These are phyloP conservation scores for Wilhelminamyces savonicus DNA, from an alignment of 805 yeast species.

Conservation along the genomic window DNA sequence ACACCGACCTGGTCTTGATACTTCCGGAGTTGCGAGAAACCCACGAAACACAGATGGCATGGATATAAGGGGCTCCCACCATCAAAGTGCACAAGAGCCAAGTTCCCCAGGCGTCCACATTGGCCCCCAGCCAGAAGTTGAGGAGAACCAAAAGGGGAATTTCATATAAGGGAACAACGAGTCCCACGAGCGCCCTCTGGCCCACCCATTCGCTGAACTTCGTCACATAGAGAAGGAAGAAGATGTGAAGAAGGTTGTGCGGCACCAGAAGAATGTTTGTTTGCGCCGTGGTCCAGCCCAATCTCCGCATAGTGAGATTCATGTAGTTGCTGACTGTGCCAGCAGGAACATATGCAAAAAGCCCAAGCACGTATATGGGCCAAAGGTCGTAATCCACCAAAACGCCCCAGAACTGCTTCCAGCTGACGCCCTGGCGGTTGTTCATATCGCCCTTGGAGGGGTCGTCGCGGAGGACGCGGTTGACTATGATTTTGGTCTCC, in stretches of 20 bases:
- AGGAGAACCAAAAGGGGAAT: conserved; percentile 3
- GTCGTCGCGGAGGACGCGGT: conserved; percentile 21
- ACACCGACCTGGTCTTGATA: conserved; percentile 18
- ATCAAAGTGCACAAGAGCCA: conserved; percentile 14
- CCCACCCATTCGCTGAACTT: conserved; percentile 29
- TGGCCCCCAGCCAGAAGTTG: conserved; percentile 7
- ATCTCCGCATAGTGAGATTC: conserved; percentile 7
- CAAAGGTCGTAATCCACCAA: conserved; percentile 18
- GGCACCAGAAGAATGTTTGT: conserved; percentile 19
- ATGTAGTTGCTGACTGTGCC: conserved; percentile 8
- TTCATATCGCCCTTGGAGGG: conserved; percentile 25
- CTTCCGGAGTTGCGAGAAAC: conserved; percentile 20
- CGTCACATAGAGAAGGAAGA: conserved; percentile 29
- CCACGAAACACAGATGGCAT: conserved; percentile 25
- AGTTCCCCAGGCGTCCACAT: conserved; percentile 7
- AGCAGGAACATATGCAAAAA: conserved; percentile 14
- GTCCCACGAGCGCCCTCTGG: conserved; percentile 11
- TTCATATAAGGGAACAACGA: conserved; percentile 3
- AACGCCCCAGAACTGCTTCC: conserved; percentile 10
- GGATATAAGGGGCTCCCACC: conserved; percentile 14
- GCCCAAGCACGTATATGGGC: conserved; percentile 19
- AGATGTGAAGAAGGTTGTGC: conserved; percentile 20
- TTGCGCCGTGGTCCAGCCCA: conserved; percentile 17
- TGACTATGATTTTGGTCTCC: conserved; percentile 21
- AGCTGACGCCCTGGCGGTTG: conserved; percentile 18